These are phyloP conservation scores for Rhynchosporium graminicola DNA, from an alignment of 2,329 filamentous ascomycete species.

Conservation along the genomic window DNA sequence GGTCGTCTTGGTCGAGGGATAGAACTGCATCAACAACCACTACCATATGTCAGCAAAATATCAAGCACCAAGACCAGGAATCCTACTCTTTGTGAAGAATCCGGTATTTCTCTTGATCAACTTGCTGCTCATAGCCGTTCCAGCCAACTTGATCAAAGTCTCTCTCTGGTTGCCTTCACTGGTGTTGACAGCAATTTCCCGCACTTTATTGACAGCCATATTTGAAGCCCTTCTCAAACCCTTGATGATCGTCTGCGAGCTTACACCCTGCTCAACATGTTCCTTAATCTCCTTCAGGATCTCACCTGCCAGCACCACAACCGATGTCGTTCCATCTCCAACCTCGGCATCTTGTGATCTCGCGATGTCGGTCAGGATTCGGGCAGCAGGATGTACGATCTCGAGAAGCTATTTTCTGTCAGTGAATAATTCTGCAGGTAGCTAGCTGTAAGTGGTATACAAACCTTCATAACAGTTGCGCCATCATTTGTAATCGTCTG, in stretches of 20 bases:
- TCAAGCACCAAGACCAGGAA: background rate
- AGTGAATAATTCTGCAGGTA: constrained; percentile 20
- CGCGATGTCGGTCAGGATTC: constrained; percentile 96
- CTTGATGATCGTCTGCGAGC: constrained; percentile 97
- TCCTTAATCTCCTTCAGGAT: constrained; percentile 97
- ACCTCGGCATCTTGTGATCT: constrained; percentile 99
- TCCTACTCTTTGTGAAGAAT: constrained; percentile 94
- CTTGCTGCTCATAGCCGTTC: constrained; percentile 99
- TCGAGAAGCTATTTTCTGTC: constrained; percentile 73
- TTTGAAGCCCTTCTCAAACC: constrained; percentile 82
- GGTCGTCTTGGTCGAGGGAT: constrained; percentile 91
- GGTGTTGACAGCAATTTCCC: constrained; percentile 91
- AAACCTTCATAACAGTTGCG: constrained; percentile 97
- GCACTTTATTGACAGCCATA: constrained; percentile 98
- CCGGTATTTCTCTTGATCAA: constrained; percentile 95
- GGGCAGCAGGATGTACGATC: constrained; percentile 95
- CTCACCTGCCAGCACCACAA: constrained; percentile 96
- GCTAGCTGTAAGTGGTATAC: background rate
- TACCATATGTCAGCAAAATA: constrained; percentile 45
- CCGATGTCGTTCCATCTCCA: constrained; percentile 95
- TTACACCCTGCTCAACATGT: constrained; percentile 93
- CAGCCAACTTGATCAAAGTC: constrained; percentile 85
- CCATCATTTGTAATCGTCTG: constrained; percentile 99
- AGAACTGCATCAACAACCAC: constrained; percentile 98
- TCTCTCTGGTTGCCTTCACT: constrained; percentile 82